Conservation (phyloP, 129 eudicot species). For the Flaveria sonorensis region DNA sequence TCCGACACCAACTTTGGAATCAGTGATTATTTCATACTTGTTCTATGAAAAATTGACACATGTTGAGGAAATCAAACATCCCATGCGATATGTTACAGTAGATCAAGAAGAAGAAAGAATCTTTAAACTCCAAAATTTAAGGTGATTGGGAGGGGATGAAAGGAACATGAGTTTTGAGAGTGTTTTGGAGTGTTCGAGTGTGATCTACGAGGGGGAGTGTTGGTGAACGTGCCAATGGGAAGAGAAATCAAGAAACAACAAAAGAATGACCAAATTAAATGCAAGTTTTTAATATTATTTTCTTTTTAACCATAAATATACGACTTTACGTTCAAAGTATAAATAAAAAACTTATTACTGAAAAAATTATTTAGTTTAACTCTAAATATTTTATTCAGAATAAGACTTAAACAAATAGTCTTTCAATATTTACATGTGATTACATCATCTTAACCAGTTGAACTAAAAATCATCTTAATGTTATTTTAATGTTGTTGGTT, state of each 20-base stretch:
- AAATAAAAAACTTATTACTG: too few species aligned
- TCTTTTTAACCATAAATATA: too few species aligned
- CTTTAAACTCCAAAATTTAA: slow-evolving; percentile 10
- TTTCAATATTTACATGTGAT: too few species aligned
- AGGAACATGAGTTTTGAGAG: slow-evolving; percentile 15
- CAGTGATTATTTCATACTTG: background rate
- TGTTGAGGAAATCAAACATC: background rate
- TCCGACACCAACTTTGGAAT: background rate
- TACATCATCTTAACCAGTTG: too few species aligned
- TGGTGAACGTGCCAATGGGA: slow-evolving; percentile 29
- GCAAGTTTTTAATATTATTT: too few species aligned
- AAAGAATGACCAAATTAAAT: background rate
- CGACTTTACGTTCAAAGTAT: too few species aligned
- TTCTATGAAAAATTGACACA: background rate
- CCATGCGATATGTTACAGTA: slow-evolving; percentile 1
- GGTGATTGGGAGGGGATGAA: slow-evolving; percentile 19
- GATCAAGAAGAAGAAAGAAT: background rate
- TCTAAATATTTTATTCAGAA: too few species aligned
- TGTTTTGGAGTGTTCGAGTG: slow-evolving; percentile 14
- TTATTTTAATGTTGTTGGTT: too few species aligned
- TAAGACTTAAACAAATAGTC: too few species aligned
- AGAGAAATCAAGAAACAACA: slow-evolving; percentile 25
- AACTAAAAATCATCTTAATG: too few species aligned
- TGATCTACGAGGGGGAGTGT: slow-evolving; percentile 22
- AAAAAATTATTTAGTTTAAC: too few species aligned